These are phyloP conservation scores for Lactarius evosmus DNA, from an alignment of 768 basidiomycete species.

Conservation along the genomic window DNA sequence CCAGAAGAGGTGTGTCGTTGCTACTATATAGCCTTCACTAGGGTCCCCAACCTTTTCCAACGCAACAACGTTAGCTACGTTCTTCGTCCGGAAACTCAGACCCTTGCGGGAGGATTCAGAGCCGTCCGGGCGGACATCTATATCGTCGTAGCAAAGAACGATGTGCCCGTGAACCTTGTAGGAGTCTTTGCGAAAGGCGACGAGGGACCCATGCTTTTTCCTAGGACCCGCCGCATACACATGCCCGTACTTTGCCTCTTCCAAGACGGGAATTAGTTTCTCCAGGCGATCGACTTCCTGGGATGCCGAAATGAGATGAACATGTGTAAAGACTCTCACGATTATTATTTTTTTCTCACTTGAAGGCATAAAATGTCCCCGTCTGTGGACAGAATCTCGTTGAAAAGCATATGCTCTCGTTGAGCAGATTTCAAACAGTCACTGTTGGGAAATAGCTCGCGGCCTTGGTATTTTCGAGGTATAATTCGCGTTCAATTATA, in stretches of 20 bases:
- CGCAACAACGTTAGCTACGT: conserved; percentile 75
- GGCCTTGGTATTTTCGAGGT: conserved; percentile 43
- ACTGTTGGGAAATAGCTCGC: conserved; percentile 80
- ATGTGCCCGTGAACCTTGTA: conserved; percentile 48
- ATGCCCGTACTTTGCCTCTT: conserved; percentile 59
- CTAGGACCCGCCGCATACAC: conserved; percentile 64
- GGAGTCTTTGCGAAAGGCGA: conserved; percentile 58
- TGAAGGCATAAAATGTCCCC: conserved; percentile 87
- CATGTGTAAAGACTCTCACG: background rate
- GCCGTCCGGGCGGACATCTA: conserved; percentile 45
- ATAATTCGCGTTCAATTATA: background rate
- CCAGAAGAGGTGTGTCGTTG: conserved; percentile 95
- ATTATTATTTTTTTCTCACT: conserved; percentile 41
- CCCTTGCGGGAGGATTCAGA: conserved; percentile 44
- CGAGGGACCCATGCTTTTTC: conserved; percentile 85
- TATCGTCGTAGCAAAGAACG: conserved; percentile 67
- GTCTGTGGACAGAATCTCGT: conserved; percentile 68
- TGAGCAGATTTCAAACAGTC: conserved; percentile 75
- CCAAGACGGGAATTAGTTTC: conserved; percentile 64
- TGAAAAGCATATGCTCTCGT: conserved; percentile 70
- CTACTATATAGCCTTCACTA: conserved; percentile 62
- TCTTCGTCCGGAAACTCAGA: conserved; percentile 67
- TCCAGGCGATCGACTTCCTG: conserved; percentile 88
- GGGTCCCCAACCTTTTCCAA: conserved; percentile 45
- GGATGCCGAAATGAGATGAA: background rate